These are phyloP conservation scores for Hygrophila difformis DNA, from an alignment of 257 asterid species.

Conservation along the genomic window DNA sequence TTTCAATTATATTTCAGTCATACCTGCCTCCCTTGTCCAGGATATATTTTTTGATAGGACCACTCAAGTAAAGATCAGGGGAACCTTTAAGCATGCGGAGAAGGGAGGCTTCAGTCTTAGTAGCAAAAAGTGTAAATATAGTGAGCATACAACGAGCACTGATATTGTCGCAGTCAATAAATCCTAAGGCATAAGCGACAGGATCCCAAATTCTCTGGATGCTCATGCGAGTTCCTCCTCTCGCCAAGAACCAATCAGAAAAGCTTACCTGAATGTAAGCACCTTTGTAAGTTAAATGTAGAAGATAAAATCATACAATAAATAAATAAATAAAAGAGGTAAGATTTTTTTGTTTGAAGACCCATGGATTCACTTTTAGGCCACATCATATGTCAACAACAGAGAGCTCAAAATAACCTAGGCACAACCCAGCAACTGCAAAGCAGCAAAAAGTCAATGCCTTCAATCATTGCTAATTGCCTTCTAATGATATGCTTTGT, in stretches of 20 bases:
- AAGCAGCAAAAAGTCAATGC: no score
- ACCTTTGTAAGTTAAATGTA: slow-evolving; percentile 11
- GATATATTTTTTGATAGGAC: slow-evolving; percentile 84
- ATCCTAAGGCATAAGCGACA: slow-evolving; percentile 98
- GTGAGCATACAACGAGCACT: slow-evolving; percentile 99
- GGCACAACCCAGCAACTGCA: no score
- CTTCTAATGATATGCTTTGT: no score
- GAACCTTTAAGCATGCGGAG: slow-evolving; percentile 98
- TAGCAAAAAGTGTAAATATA: slow-evolving; percentile 89
- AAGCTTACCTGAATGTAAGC: slow-evolving; percentile 68
- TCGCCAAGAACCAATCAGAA: slow-evolving; percentile 95
- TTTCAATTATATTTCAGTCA: slow-evolving; percentile 16
- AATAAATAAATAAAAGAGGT: not conserved
- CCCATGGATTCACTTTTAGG: not conserved
- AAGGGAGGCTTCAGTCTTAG: slow-evolving; percentile 98
- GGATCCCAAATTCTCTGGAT: slow-evolving; percentile 99
- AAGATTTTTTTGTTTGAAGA: not conserved
- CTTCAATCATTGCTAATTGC: no score
- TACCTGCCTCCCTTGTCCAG: slow-evolving; percentile 91
- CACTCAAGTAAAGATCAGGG: slow-evolving; percentile 92
- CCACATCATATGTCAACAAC: slow-evolving; percentile 1
- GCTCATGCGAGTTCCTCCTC: slow-evolving; percentile 90
- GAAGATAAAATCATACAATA: slow-evolving; percentile 11
- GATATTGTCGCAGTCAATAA: slow-evolving; percentile 92
- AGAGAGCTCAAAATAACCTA: not conserved